Evolutionary conservation across 2,329 filamentous ascomycete species (phyloP).

Genomic region (Diaporthe vexans): DNA sequence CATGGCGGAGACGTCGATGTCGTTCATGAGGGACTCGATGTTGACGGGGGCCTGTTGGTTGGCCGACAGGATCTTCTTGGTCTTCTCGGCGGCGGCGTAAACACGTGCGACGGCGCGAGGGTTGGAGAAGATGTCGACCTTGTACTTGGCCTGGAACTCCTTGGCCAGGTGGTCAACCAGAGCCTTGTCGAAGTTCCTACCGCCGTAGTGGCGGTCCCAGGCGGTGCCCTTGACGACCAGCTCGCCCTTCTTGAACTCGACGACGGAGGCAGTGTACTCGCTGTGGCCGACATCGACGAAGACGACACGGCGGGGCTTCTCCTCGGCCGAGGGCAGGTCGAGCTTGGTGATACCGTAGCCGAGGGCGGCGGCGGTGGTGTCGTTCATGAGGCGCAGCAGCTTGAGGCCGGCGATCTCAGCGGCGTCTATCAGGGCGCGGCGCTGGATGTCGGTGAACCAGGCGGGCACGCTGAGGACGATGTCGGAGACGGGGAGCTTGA

Average conservation of each 20-base stretch:
- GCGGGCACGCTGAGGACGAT: constrained; percentile 94
- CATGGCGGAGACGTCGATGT: constrained; percentile 89
- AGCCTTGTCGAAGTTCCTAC: constrained; percentile 96
- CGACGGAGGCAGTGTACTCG: constrained; percentile 93
- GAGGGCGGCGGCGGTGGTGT: constrained; percentile 95
- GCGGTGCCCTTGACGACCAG: constrained; percentile 92
- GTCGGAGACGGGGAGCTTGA: constrained; percentile 92
- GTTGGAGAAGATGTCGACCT: constrained; percentile 94
- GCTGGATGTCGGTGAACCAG: constrained; percentile 97
- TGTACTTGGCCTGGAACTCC: constrained; percentile 98
- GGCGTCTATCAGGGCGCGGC: constrained; percentile 89
- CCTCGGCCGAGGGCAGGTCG: constrained; percentile 88
- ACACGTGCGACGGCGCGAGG: constrained; percentile 91
- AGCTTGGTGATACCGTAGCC: constrained; percentile 99
- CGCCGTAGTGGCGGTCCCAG: constrained; percentile 96
- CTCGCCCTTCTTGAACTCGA: constrained; percentile 98
- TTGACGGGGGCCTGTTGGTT: constrained; percentile 94
- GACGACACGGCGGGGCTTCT: constrained; percentile 90
- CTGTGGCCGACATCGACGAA: constrained; percentile 97
- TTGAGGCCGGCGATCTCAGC: constrained; percentile 95
- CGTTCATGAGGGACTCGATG: constrained; percentile 99
- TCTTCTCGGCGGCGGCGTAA: constrained; percentile 90
- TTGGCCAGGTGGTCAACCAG: constrained; percentile 94
- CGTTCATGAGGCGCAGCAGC: constrained; percentile 94
- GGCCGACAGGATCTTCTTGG: constrained; percentile 98